A percentile compares a stretch with the other conserved stretches of the same genome.
Conservation (phyloP, 352 stramenopile genomes). For the Phytophthora pisi region DNA sequence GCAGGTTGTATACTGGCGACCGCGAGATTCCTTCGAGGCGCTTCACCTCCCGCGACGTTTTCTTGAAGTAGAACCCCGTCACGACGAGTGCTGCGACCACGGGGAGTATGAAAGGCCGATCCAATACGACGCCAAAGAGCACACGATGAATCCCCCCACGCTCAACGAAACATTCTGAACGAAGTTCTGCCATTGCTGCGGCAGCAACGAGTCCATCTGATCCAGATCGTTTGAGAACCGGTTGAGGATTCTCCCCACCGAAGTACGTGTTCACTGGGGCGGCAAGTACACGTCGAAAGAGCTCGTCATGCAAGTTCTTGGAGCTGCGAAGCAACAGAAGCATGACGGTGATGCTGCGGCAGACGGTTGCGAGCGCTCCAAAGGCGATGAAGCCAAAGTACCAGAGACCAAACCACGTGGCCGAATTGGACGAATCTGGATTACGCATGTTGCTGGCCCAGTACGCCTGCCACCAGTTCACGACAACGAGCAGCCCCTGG, state of each 20-base stretch:
- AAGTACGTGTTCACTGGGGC: constrained; percentile 59
- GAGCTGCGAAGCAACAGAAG: constrained; percentile 34
- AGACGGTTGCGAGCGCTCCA: constrained; percentile 28
- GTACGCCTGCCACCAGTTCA: constrained; percentile 51
- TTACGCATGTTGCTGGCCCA: constrained; percentile 39
- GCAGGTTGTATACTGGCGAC: constrained; percentile 93
- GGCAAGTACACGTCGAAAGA: constrained; percentile 46
- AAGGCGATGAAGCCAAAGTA: constrained; percentile 44
- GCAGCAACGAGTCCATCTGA: constrained; percentile 51
- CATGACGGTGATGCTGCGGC: constrained; percentile 33
- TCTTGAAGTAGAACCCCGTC: constrained; percentile 80
- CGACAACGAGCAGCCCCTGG: constrained; percentile 34
- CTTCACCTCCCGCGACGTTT: constrained; percentile 88
- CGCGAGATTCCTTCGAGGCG: constrained; percentile 90
- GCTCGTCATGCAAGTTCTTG: constrained; percentile 37
- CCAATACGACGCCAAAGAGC: constrained; percentile 38
- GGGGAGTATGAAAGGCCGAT: constrained; percentile 62
- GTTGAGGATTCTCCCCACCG: constrained; percentile 57
- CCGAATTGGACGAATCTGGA: constrained; percentile 6
- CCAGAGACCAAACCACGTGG: constrained; percentile 36
- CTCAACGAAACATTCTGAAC: constrained; percentile 45
- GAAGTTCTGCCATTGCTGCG: constrained; percentile 43
- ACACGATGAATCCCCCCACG: constrained; percentile 47
- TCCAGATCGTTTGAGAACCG: constrained; percentile 66
- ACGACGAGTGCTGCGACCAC: constrained; percentile 57